phyloP scores from a whole-genome alignment of 371 early-diverging fungal genomes.

The Haplosporangium sp. region DNA sequence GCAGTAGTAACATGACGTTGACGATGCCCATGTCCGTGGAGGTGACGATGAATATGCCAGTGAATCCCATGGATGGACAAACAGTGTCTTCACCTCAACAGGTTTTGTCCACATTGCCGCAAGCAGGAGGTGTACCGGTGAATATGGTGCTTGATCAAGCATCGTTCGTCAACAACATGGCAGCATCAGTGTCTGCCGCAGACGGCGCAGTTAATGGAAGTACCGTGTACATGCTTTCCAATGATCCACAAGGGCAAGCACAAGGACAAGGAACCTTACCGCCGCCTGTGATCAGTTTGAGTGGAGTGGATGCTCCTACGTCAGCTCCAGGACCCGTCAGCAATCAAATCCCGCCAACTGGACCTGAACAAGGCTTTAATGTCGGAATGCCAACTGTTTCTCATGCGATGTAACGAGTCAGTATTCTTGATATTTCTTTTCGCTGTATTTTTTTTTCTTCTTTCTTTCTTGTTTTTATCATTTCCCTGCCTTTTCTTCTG shows the following conservation, averaged over 20 bases:
- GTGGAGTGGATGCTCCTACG: not conserved
- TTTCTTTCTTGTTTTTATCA: not conserved
- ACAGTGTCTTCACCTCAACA: constrained; percentile 20
- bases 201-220: not conserved
- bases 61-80: constrained; percentile 12
- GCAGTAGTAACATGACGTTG: constrained; percentile 2
- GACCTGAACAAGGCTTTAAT: constrained; percentile 59
- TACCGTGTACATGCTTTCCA: constrained; percentile 6
- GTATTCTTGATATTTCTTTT: not conserved
- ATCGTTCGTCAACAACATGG: not conserved
- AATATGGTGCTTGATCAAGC: not conserved
- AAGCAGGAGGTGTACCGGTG: constrained; percentile 5
- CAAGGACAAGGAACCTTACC: not conserved
- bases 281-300: not conserved
- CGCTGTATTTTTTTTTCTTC: not conserved
- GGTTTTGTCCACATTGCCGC: not conserved
- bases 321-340: constrained; percentile 5
- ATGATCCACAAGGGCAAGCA: not conserved
- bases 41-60: constrained; percentile 16
- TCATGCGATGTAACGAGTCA: not conserved
- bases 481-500: not conserved
- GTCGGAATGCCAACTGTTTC: not conserved
- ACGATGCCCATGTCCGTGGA: constrained; percentile 13
- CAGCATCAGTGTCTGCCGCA: not conserved
- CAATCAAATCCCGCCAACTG: constrained; percentile 36